phyloP scores from a whole-genome alignment of 805 yeast species.

The Nakazawaea ishiwadae region DNA sequence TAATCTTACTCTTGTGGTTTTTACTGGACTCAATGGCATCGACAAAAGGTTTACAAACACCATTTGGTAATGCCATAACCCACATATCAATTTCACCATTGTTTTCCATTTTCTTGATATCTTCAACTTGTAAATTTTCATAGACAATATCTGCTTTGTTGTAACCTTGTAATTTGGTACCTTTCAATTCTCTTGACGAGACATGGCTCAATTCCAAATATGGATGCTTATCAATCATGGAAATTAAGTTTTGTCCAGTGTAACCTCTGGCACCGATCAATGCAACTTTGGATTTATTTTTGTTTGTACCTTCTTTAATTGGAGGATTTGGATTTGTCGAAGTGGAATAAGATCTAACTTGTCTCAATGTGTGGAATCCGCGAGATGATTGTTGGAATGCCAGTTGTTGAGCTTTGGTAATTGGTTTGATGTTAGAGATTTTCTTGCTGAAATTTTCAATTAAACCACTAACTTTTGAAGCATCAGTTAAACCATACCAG shows the following conservation, averaged over 20 bases:
- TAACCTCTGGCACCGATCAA: constrained; percentile 98
- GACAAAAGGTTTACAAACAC: constrained; percentile 88
- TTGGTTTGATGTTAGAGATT: constrained; percentile 32
- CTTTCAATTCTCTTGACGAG: constrained; percentile 91
- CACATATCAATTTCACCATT: constrained; percentile 83
- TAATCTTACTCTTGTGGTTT: constrained; percentile 59
- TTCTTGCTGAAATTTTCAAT: constrained; percentile 49
- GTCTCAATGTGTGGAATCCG: constrained; percentile 40
- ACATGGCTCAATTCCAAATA: constrained; percentile 85
- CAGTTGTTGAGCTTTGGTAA: constrained; percentile 40
- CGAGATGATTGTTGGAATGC: constrained; percentile 44
- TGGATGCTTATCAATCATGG: constrained; percentile 84
- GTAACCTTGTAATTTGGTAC: constrained; percentile 84
- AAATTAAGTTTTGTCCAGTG: constrained; percentile 91
- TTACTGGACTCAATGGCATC: constrained; percentile 67
- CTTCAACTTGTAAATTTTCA: constrained; percentile 84
- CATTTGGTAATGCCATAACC: constrained; percentile 99
- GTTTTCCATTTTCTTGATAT: constrained; percentile 72
- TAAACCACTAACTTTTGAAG: constrained; percentile 56
- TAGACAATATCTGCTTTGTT: constrained; percentile 75
- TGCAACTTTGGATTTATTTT: constrained; percentile 68
- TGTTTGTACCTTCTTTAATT: constrained; percentile 55
- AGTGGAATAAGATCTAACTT: constrained; percentile 27
- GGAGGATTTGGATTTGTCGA: constrained; percentile 70
- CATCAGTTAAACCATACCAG: constrained; percentile 85